These are phyloP conservation scores for Limtongozyma cylindracea DNA, from an alignment of 805 yeast genomes.

Conservation along the genomic window DNA sequence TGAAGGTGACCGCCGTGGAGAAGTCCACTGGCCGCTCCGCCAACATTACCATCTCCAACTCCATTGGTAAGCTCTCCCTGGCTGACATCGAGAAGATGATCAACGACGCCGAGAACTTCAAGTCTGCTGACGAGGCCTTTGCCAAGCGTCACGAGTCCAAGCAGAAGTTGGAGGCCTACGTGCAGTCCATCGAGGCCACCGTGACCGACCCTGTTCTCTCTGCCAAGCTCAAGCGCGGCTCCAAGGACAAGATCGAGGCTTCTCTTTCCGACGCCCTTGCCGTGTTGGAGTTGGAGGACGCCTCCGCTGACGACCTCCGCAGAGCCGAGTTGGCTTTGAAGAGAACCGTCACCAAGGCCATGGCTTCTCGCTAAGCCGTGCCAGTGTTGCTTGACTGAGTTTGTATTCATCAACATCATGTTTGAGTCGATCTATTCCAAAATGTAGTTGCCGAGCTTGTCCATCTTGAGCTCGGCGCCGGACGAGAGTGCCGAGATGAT, in stretches of 20 bases:
- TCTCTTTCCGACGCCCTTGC: conserved; percentile 97
- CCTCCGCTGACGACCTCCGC: conserved; percentile 92
- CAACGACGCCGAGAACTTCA: conserved; percentile 34
- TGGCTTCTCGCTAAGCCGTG: conserved; percentile 94
- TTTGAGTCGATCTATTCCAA: conserved; percentile 23
- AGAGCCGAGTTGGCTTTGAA: conserved; percentile 98
- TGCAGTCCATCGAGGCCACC: conserved; percentile 50
- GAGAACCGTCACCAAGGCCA: conserved; percentile 98
- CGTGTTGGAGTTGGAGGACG: conserved; percentile 90
- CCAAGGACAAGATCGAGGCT: conserved; percentile 92
- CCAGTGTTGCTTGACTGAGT: no score
- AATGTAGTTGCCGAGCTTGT: conserved; percentile 61
- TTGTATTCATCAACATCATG: no score
- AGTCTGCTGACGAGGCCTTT: conserved; percentile 96
- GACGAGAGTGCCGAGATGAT: conserved; percentile 44
- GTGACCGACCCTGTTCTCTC: conserved; percentile 10
- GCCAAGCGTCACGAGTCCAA: conserved; percentile 98
- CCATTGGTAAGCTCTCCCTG: conserved; percentile 21
- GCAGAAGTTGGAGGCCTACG: conserved; percentile 97
- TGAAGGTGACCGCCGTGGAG: conserved; percentile 22
- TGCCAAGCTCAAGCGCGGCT: conserved; percentile 90
- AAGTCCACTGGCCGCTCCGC: conserved; percentile 23
- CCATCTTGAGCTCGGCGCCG: conserved; percentile 50
- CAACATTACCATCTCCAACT: conserved; percentile 22
- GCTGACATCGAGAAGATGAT: conserved; percentile 23